phyloP scores from a whole-genome alignment of 306 rosid genomes.

The Quercus variabilis region DNA sequence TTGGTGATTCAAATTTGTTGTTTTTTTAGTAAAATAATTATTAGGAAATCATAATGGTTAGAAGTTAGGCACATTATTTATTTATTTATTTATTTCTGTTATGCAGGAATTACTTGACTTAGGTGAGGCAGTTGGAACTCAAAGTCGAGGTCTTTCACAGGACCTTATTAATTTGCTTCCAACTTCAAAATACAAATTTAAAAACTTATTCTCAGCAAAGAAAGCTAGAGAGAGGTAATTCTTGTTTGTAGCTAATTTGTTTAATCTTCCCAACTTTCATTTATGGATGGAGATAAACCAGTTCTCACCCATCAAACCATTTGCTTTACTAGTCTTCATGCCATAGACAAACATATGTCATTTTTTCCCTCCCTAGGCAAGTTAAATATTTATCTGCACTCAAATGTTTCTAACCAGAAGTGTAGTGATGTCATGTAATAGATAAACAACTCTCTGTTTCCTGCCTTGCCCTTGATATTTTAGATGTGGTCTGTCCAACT shows the following conservation, averaged over 20 bases:
- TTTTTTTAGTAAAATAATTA: slow-evolving; percentile 11
- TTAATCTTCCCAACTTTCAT: background rate
- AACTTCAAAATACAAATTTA: slow-evolving; percentile 59
- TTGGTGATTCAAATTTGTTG: slow-evolving; percentile 3
- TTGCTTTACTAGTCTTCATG: background rate
- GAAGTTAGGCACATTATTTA: background rate
- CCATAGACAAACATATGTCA: background rate
- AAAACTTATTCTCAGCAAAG: slow-evolving; percentile 71
- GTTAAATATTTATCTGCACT: background rate
- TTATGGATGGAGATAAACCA: background rate
- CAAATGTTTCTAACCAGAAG: background rate
- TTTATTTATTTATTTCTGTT: background rate
- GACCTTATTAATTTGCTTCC: slow-evolving; percentile 84
- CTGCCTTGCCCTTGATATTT: background rate
- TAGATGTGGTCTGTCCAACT: background rate
- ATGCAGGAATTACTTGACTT: slow-evolving; percentile 75
- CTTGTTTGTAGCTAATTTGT: slow-evolving; percentile 1
- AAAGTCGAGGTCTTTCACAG: slow-evolving; percentile 78
- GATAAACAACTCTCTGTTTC: background rate
- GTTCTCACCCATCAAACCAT: background rate
- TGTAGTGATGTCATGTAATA: background rate
- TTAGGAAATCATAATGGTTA: slow-evolving; percentile 13
- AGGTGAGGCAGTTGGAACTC: slow-evolving; percentile 86
- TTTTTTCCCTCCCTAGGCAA: background rate
- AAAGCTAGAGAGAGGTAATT: slow-evolving; percentile 65